A percentile compares a stretch with the other conserved stretches of the same genome.
Evolutionary conservation across 305 asterid species (phyloP).

Genomic region (Withania somnifera): DNA sequence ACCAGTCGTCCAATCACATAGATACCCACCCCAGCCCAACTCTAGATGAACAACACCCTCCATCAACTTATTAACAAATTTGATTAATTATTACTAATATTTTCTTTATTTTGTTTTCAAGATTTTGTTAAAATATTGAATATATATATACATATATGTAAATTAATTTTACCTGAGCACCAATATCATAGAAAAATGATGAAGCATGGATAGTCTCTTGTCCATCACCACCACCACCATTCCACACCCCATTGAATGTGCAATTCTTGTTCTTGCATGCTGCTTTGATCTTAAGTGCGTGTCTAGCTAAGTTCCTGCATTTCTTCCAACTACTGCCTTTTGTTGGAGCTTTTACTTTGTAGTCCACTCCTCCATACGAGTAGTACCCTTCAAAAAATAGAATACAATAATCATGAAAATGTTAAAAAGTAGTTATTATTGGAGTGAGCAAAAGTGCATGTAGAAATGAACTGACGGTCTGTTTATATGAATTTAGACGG

Average conservation of each 20-base stretch:
- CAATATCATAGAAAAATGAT: conserved; percentile 44
- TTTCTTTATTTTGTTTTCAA: not conserved
- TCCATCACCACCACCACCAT: conserved; percentile 81
- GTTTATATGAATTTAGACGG: too few species aligned
- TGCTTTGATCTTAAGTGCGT: conserved; percentile 50
- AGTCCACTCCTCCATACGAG: conserved; percentile 13
- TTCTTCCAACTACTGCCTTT: conserved; percentile 26
- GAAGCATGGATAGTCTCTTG: conserved; percentile 48
- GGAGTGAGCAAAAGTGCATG: too few species aligned
- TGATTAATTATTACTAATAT: not conserved
- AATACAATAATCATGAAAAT: not conserved
- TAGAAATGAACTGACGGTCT: too few species aligned
- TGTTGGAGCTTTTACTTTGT: conserved; percentile 14
- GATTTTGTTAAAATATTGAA: too few species aligned
- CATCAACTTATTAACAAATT: not conserved
- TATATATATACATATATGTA: too few species aligned
- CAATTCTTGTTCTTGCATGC: conserved; percentile 57
- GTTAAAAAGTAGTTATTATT: too few species aligned
- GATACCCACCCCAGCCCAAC: not conserved
- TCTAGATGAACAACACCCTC: not conserved
- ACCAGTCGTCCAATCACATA: not conserved
- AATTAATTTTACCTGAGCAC: conserved; percentile 1
- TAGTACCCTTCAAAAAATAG: conserved; percentile 10
- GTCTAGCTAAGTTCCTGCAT: conserved; percentile 38
- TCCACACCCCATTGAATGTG: conserved; percentile 77